phyloP scores from a whole-genome alignment of 2,329 filamentous ascomycete species.

The Scedosporium dehoogii region DNA sequence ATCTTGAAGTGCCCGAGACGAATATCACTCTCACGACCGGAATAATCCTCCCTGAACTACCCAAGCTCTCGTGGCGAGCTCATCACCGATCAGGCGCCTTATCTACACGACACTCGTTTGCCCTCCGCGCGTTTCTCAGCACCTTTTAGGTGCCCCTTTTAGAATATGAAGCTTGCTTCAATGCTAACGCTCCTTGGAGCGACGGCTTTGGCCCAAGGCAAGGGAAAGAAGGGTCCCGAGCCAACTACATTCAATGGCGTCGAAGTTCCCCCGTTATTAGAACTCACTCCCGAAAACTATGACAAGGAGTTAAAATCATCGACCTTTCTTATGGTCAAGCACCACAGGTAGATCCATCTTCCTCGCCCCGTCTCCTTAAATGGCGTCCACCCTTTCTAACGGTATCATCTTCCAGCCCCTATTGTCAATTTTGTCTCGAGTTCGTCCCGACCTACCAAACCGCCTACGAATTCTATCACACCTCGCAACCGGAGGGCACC shows the following conservation, averaged over 20 bases:
- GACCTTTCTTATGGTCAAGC: conserved; percentile 49
- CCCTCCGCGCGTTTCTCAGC: not conserved
- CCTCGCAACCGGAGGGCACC: conserved; percentile 59
- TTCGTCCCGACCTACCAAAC: conserved; percentile 86
- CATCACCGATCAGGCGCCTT: not conserved
- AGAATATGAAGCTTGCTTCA: conserved; percentile 33
- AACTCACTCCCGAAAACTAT: conserved; percentile 48
- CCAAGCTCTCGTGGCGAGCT: not conserved
- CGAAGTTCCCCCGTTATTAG: conserved; percentile 53
- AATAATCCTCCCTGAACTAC: not conserved
- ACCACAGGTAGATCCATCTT: conserved; percentile 48
- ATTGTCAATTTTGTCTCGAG: conserved; percentile 62
- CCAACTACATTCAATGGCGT: conserved; percentile 56
- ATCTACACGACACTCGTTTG: not conserved
- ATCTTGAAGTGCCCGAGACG: not conserved
- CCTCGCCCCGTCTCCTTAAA: not conserved
- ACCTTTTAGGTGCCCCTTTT: not conserved
- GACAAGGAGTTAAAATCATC: conserved; percentile 43
- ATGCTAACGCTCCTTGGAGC: conserved; percentile 37
- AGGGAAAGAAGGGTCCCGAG: conserved; percentile 12
- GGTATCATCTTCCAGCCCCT: conserved; percentile 35
- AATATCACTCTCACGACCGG: not conserved
- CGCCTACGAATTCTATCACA: conserved; percentile 89
- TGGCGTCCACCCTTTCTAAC: conserved; percentile 6
- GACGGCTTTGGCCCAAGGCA: conserved; percentile 27